Evolutionary conservation across 176 grass and related monocot species (phyloP), one percentile per base, ranked within the genome.

Genomic region (Oryza punctata): DNA sequence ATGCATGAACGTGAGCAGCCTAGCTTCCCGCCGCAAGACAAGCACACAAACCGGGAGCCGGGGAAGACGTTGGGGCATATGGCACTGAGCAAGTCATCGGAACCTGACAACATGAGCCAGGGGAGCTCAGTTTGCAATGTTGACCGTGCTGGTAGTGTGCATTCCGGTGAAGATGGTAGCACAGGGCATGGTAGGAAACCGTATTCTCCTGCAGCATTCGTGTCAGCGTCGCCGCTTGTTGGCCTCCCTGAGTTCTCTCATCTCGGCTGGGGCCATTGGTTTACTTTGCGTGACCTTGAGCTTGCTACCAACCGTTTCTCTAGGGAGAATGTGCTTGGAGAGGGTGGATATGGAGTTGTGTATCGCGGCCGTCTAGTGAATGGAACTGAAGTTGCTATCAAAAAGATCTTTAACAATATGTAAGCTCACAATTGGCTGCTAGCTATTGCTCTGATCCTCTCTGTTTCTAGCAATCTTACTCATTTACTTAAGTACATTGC

Each of bases 251-350:
- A 99, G 78, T 94, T 95, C 78, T 99, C 93, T n/a, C 96, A 96
- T 79, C 91, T 99, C 0, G 96, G 96, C 6, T 99, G 96, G 96
- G 96, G 96, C 50, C 96, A 99, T 84, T 99, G 96, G 96, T 99
- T 99, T 78, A 99, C 96, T 73, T 82, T 94, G 30, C 86, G 96
- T 73, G 96, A 99, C 70, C 88, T 99, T 68, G 93, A 99, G 57
- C 87, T 89, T 77, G 91, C 93, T 18, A 91, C 96, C 25, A 91
- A 79, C 83, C 87, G 91, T n/a, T 99, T 99, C 87, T 94, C 91
- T 1, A 96, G 94, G 79, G 96, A 99, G 40, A 94, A 94, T 89
- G 93, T 99, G 35, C 91, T 99, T 82, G 96, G 96, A 64, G 96
- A 99, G 85, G 96, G 93, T 43, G 96, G 96, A 6, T 99, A 99